Conservation (phyloP, 192 early-diverging fungal species). For the Coemansia sp. region DNA sequence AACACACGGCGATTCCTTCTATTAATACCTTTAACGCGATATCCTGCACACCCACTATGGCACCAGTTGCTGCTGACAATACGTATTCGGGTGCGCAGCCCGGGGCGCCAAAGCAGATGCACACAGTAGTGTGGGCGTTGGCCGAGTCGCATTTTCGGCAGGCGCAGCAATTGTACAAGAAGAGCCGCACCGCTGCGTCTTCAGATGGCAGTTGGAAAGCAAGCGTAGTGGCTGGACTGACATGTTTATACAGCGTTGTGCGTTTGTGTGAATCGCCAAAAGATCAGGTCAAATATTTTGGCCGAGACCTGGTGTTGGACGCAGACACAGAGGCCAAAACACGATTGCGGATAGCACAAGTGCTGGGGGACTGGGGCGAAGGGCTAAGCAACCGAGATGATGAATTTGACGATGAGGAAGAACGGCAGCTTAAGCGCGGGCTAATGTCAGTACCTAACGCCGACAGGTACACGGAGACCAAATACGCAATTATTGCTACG, state of each 20-base stretch:
- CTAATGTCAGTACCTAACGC: conserved; percentile 31
- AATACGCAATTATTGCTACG: conserved; percentile 25
- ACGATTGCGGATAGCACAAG: conserved; percentile 43
- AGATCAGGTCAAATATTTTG: conserved; percentile 12
- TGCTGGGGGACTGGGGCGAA: conserved; percentile 32
- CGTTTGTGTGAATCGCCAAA: conserved; percentile 21
- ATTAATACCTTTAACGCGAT: background rate
- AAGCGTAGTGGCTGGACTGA: conserved; percentile 20
- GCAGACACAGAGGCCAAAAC: conserved; percentile 44
- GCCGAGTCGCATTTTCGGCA: conserved; percentile 39
- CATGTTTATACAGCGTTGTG: conserved; percentile 39
- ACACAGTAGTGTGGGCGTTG: conserved; percentile 28
- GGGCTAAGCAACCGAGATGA: conserved; percentile 1
- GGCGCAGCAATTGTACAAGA: conserved; percentile 19
- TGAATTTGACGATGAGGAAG: conserved; percentile 23
- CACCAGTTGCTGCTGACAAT: background rate
- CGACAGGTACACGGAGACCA: conserved; percentile 16
- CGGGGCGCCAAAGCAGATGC: conserved; percentile 8
- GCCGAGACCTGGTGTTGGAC: conserved; percentile 7
- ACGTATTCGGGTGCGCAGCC: background rate
- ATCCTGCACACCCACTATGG: conserved; percentile 4
- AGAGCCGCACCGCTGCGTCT: background rate
- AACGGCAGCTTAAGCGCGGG: conserved; percentile 35
- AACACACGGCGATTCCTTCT: background rate
- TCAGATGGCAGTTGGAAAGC: conserved; percentile 13